Evolutionary conservation across 2,329 filamentous ascomycete genomes (phyloP), one percentile per base, ranked within the genome.

Genomic region (Botrytis hyacinthi): DNA sequence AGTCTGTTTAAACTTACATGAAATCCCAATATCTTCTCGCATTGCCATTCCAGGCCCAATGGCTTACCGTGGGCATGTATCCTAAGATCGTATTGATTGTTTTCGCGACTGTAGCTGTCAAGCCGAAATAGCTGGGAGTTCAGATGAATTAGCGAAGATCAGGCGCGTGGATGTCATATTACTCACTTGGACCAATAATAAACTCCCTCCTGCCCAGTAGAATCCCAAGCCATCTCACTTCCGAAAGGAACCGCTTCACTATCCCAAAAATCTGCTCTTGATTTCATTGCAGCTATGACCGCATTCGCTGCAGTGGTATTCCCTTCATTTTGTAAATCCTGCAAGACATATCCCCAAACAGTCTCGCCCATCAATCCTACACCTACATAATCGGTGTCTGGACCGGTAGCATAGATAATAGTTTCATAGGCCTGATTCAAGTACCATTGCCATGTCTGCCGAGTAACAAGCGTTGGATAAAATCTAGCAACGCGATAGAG

Each of bases 11-110:
- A 62, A 67, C 71, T 59, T 74, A 87, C 80, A 86, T 80, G 70
- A 87, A 88, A 67, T 72, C 70, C 70, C 70, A 72, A 60, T 72
- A 72, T 40, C 70, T 76, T 90, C 88, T 83, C 0, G 88, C 87
- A 75, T 89, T 90, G 20, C 88, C 88, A 70, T 90, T 89, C 86
- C 86, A 90, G 4, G 86, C 88, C 88, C 88, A 90, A 75, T 90
- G 88, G 0, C 87, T 82, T 0, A 90, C 85, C 0, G 86, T 87
- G 0, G 88, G 87, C 82, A 85, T 88, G 75, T 86, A 90, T 0
- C 86, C 88, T 1, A 87, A 78, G 6, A 90, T 87, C 35, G 85
- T 86, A 72, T 86, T 83, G 63, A 90, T 82, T 0, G 91, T 86
- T 76, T 89, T 89, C 1, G 79, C 79, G 0, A 82, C 83, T 0